A percentile compares a stretch with the other conserved stretches of the same genome.
Evolutionary conservation across 805 yeast species (phyloP).

Genomic region (Suhomyces sp.): DNA sequence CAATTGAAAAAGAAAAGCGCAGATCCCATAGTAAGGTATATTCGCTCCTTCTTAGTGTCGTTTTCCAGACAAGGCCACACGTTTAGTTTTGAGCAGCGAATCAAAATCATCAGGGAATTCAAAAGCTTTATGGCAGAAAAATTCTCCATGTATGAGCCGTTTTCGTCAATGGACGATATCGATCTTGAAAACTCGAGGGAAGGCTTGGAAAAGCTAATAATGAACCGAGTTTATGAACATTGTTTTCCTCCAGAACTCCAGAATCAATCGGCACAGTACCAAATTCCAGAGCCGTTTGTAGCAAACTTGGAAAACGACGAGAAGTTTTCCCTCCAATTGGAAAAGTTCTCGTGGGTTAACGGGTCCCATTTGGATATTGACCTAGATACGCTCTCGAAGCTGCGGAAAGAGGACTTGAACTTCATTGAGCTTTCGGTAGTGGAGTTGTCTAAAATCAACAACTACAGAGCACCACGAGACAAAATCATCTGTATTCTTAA

Average conservation of each 20-base stretch:
- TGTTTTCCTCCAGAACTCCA: constrained; percentile 79
- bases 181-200: constrained; percentile 72
- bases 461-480: constrained; percentile 91
- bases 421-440: constrained; percentile 63
- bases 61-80: constrained; percentile 55
- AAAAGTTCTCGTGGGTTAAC: constrained; percentile 67
- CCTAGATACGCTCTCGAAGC: constrained; percentile 39
- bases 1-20: constrained; percentile 74
- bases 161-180: constrained; percentile 57
- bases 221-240: constrained; percentile 77
- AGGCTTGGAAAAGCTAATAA: constrained; percentile 88
- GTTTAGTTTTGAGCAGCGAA: constrained; percentile 77
- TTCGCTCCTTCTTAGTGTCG: constrained; percentile 77
- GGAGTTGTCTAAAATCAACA: constrained; percentile 75
- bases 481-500: constrained; percentile 88
- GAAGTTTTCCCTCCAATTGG: constrained; percentile 47
- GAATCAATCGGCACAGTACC: constrained; percentile 17
- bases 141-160: constrained; percentile 66
- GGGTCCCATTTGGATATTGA: constrained; percentile 77
- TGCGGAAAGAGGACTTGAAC: constrained; percentile 18
- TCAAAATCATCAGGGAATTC: constrained; percentile 74
- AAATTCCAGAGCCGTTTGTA: constrained; percentile 43
- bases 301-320: constrained; percentile 64
- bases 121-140: constrained; percentile 65
- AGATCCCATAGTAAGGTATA: constrained; percentile 83